Conservation (phyloP, 768 basidiomycete species). For the Boletellus ananas region DNA sequence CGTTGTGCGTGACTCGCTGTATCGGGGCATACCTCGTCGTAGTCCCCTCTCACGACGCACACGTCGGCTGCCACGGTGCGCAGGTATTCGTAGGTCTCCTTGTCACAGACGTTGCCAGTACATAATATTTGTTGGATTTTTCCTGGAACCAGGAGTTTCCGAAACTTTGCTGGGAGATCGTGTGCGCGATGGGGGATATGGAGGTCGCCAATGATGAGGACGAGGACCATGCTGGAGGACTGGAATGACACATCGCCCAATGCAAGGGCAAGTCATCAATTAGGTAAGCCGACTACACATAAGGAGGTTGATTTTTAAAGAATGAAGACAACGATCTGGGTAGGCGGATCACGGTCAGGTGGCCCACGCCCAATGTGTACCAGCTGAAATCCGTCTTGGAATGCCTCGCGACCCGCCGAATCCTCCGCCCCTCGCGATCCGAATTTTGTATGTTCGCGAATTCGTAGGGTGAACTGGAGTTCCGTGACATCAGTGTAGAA, state of each 20-base stretch:
- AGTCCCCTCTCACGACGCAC: slow-evolving; percentile 88
- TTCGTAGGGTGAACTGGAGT: neutral
- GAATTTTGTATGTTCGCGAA: neutral
- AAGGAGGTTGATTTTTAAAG: neutral
- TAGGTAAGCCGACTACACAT: slow-evolving; percentile 22
- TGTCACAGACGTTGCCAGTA: slow-evolving; percentile 96
- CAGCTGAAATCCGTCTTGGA: slow-evolving; percentile 1
- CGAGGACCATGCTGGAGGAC: slow-evolving; percentile 57
- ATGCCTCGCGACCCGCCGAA: slow-evolving; percentile 4
- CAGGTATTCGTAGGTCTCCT: slow-evolving; percentile 95
- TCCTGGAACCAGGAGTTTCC: slow-evolving; percentile 91
- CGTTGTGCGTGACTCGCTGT: neutral
- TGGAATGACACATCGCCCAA: neutral
- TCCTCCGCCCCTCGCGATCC: slow-evolving; percentile 8
- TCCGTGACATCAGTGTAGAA: slow-evolving; percentile 19
- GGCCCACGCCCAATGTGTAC: neutral
- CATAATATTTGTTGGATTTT: slow-evolving; percentile 98
- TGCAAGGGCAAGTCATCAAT: slow-evolving; percentile 3
- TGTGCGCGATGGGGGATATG: slow-evolving; percentile 90
- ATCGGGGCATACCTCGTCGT: slow-evolving; percentile 71
- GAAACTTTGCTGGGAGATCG: slow-evolving; percentile 94
- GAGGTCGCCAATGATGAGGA: slow-evolving; percentile 94
- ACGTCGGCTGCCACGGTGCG: slow-evolving; percentile 93
- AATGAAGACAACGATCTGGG: neutral
- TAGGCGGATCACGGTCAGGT: neutral